Evolutionary conservation across 768 basidiomycete genomes (phyloP), one percentile per base, ranked within the genome.

Genomic region (Tylopilus plumbeoviolaceoides): DNA sequence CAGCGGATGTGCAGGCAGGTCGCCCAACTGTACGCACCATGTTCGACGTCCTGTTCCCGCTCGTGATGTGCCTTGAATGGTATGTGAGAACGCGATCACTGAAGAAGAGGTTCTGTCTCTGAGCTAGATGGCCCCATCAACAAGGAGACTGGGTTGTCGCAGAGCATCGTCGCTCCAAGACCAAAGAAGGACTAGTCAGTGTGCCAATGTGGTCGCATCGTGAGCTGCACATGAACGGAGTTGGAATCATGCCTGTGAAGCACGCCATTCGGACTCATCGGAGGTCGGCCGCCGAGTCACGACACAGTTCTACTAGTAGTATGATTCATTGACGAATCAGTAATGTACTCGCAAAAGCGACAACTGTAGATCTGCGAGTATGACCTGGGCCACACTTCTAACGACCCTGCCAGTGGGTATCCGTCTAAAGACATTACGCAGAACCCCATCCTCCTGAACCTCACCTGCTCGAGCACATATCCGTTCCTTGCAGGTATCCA

Each of bases 371-470:
- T 28, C 27, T 4, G n/a, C n/a, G n/a, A n/a, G n/a, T n/a, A n/a
- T n/a, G n/a, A n/a, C n/a, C n/a, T 8, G 4, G 27, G 8, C 5
- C 28, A 30, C 28, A 7, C 8, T 7, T 30, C 28, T 30, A 30
- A 30, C 36, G 6, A 15, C n/a, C 36, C 1, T n/a, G n/a, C n/a
- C n/a, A n/a, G n/a, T 38, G 21, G 70, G 62, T 43, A 78, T 65
- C 50, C 72, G 74, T 48, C 63, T 71, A 50, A 85, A 79, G 1
- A 80, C 76, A 50, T 66, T 77, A 54, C 83, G 71, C n/a, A 81
- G 69, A 8, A 82, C 74, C 0, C 84, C 84, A 61, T 87, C 83
- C 7, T 78, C 76, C 56, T 82, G 78, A 9, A 75, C 61, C 73
- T 76, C 44, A 74, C 73, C 35, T 79, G 71, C 59, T 73, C 66